Base-by-base conservation (phyloP, 2,329 filamentous ascomycete genomes). In the Sodiomyces alkalinus region DNA sequence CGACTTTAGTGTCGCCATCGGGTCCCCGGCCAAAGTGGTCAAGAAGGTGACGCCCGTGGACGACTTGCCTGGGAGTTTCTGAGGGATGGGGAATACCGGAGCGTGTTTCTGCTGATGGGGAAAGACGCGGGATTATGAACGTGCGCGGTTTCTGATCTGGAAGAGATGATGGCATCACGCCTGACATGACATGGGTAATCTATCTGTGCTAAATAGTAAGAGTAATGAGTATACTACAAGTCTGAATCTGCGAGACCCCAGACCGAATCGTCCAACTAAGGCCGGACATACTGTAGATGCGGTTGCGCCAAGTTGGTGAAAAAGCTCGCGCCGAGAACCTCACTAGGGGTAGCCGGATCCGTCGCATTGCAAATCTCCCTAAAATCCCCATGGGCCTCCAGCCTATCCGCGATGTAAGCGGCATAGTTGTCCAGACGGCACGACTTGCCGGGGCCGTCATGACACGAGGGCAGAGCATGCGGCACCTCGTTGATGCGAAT, bases 401-500 rank as follows among this genome's bases (percentile, higher is more conserved):
- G 55, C 47, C 66, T 66, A 19, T 53, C 39, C 16, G 47, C 38
- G 3, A 69, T 44, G 22, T 65, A 56, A 18, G 47, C 37, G 4
- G 43, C 48, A 35, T 69, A 68, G 26, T 62, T 48, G 5, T 46
- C 44, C 17, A 70, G 34, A 3, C 54, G 47, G 39, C 68, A 73
- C 12, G 60, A 66, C 6, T 48, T 55, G 5, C 68, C 73, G 4
- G 66, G 70, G 0, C 66, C 72, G 35, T 51, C 53, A 35, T 58
- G 53, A 46, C 69, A 76, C 1, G 51, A 56, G 0, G 63, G 59
- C 1, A 76, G 46, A 0, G 67, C 67, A 41, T 77, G 76, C 3
- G 77, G 60, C 6, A 64, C 66, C 31, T 77, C 71, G 39, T 78
- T 76, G 22, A 77, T 52, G 8, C 61, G 52, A 27, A 78, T 60